Conservation (phyloP, 1,139 yeast genomes). For the Yamadazyma mexicana region DNA sequence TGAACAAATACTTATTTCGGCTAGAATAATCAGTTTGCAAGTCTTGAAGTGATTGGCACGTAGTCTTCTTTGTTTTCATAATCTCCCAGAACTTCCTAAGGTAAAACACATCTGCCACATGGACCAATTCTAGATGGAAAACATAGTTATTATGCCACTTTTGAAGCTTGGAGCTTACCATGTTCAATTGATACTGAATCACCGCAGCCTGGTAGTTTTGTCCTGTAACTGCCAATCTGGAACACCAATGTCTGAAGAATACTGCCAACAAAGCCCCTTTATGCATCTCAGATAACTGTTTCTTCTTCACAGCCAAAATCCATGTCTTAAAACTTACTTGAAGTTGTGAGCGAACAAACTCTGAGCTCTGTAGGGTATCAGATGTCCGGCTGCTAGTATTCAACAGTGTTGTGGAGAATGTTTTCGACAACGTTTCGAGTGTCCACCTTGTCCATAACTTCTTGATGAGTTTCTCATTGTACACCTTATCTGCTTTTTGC, state of each 20-base stretch:
- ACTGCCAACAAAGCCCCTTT: neutral
- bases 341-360: constrained; percentile 1
- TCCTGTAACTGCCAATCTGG: neutral
- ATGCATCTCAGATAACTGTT: neutral
- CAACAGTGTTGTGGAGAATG: neutral
- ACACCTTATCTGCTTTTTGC: constrained; percentile 2
- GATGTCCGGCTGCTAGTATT: too few species aligned
- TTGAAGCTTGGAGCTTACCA: neutral
- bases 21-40: neutral
- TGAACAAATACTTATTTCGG: neutral
- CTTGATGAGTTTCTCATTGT: neutral
- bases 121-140: constrained; percentile 3
- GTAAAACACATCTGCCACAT: constrained; percentile 8
- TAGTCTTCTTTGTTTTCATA: constrained; percentile 3
- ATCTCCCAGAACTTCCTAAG: constrained; percentile 9
- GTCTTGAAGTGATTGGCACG: neutral
- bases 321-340: constrained; percentile 8
- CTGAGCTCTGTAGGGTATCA: too few species aligned
- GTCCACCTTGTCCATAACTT: constrained; percentile 7
- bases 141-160: constrained; percentile 3
- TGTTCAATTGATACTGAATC: neutral
- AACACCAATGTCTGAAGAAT: constrained; percentile 1
- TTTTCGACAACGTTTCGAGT: constrained; percentile 2
- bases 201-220: neutral
- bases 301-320: constrained; percentile 4